Evolutionary conservation across 768 basidiomycete species (phyloP).

Genomic region (Amanita rubescens): DNA sequence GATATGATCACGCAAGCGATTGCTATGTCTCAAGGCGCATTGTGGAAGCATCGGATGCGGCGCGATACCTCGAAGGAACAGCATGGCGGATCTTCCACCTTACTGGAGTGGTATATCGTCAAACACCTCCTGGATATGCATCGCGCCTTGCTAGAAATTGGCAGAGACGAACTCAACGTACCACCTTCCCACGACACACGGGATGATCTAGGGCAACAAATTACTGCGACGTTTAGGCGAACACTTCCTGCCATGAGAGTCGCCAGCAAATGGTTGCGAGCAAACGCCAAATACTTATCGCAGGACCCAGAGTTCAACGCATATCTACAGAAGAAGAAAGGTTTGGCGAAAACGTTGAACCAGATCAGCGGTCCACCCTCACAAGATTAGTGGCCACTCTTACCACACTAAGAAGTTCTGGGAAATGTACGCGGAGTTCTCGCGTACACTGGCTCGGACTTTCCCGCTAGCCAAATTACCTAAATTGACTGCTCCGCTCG

Average conservation of each 20-base stretch:
- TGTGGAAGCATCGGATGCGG: conserved; percentile 80
- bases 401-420: conserved; percentile 53
- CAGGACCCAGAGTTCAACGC: conserved; percentile 35
- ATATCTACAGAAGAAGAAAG: conserved; percentile 18
- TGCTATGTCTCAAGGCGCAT: conserved; percentile 68
- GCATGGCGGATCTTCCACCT: conserved; percentile 22
- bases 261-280: conserved; percentile 81
- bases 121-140: conserved; percentile 62
- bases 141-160: conserved; percentile 57
- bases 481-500: conserved; percentile 51
- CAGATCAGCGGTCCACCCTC: conserved; percentile 27
- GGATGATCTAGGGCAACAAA: conserved; percentile 67
- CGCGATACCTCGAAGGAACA: conserved; percentile 32
- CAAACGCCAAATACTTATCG: conserved; percentile 62
- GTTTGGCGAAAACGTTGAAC: conserved; percentile 14
- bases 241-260: conserved; percentile 84
- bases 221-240: conserved; percentile 81
- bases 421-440: conserved; percentile 61
- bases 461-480: conserved; percentile 69
- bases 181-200: conserved; percentile 45
- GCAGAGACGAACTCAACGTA: conserved; percentile 51
- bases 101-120: conserved; percentile 59
- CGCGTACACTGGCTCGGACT: conserved; percentile 45
- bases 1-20: conserved; percentile 73
- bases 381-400: conserved; percentile 30